Base-by-base conservation (phyloP, 352 stramenopile species). In the Peronospora tabacina region DNA sequence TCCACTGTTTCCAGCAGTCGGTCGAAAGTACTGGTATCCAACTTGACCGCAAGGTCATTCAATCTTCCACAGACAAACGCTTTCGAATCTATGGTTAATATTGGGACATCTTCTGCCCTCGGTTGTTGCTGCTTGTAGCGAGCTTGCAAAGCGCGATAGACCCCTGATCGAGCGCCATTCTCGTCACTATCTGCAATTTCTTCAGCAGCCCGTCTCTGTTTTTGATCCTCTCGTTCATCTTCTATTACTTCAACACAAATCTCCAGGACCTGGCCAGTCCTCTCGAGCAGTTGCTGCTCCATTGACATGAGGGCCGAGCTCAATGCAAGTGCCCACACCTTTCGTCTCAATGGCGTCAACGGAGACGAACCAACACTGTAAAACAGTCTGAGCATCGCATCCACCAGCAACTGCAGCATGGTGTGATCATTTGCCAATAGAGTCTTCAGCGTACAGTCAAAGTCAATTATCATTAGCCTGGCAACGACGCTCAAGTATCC, bases 381-480 rank as follows among this genome's bases (percentile, higher is more conserved):
- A 46, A 86, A 91, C 51, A 89, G 68, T 37, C 60, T 53, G 9
- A 94, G 60, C 71, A 90, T 77, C 12, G 71, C 43, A 37, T 89
- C 71, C 6, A 88, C 45, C 7, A 85, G 22, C 34, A 66, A 33
- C 1, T 69, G 36, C 26, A 94, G 39, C 19, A 62, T 59, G 0
- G 38, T 39, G 2, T 61, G 32, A 41, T 87, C 66, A 20, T 58
- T 66, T 6, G 56, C 29, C 3, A 90, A 48, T 30, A 87, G 22
- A 9, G 75, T 52, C 13, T 67, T 62, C 22, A 87, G 36, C 2
- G 65, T 63, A 11, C 81, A 69, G 34, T 79, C 65, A 0, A 73
- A 59, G 41, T 80, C 65, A 22, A 66, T 59, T 43, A 80, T 39
- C 44, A 86, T 41, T 33, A 87, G 19, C 4, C 75, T 63, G 13